A percentile compares a stretch with the other conserved stretches of the same genome.
These are phyloP conservation scores for Cladosporium austrohemisphaericum DNA, from an alignment of 2,329 filamentous ascomycete genomes.

Conservation along the genomic window DNA sequence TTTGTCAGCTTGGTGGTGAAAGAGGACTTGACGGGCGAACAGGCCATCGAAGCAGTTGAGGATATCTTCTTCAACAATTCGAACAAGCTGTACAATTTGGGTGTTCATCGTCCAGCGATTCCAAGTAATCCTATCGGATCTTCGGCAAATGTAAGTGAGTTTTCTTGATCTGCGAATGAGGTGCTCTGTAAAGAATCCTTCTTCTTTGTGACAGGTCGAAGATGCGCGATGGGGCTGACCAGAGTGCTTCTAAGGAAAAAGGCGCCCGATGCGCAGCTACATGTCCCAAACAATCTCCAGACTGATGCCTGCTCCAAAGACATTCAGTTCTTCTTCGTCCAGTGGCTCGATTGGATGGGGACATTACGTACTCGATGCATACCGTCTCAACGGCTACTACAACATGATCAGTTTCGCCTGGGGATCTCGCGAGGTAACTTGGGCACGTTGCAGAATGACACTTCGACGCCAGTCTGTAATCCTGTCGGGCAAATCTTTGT, in stretches of 20 bases:
- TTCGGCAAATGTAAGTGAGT: conserved; percentile 1
- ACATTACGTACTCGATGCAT: conserved; percentile 64
- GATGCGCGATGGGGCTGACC: too few species aligned
- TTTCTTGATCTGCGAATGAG: too few species aligned
- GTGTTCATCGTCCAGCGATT: conserved; percentile 14
- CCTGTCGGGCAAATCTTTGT: conserved; percentile 64
- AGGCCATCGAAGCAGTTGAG: conserved; percentile 62
- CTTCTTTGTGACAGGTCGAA: too few species aligned
- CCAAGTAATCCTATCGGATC: background rate
- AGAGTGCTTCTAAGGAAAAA: too few species aligned
- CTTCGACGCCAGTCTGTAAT: conserved; percentile 49
- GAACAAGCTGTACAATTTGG: conserved; percentile 67
- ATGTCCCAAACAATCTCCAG: too few species aligned
- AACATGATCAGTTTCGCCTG: conserved; percentile 35
- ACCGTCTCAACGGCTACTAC: conserved; percentile 40
- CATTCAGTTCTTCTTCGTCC: conserved; percentile 64
- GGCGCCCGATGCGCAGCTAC: too few species aligned
- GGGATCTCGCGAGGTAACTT: conserved; percentile 63
- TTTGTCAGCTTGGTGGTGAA: conserved; percentile 64
- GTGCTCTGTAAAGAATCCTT: too few species aligned
- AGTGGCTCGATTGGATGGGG: conserved; percentile 76
- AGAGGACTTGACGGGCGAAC: conserved; percentile 56
- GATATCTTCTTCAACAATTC: conserved; percentile 74
- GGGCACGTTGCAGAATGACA: conserved; percentile 66
- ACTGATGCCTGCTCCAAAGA: too few species aligned